Percentiles rank a stretch among this genome's conserved stretches.
Conservation (phyloP, 306 rosid genomes). For the Ceratonia siliqua region DNA sequence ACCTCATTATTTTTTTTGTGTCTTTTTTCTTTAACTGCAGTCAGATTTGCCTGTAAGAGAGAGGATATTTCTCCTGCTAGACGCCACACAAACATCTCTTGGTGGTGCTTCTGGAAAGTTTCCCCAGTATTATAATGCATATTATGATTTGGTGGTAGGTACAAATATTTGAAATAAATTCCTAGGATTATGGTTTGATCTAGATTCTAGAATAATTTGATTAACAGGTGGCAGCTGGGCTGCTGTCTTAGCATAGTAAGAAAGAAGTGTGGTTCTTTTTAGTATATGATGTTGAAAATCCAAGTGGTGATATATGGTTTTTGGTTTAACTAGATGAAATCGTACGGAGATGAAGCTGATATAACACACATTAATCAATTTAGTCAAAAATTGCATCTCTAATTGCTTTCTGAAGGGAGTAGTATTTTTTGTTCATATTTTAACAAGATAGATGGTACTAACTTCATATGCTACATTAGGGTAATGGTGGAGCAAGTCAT, state of each 20-base stretch:
- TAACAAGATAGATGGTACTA: background rate
- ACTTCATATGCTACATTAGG: constrained; percentile 9
- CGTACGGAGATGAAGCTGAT: constrained; percentile 12
- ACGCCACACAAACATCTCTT: constrained; percentile 79
- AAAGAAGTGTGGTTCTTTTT: background rate
- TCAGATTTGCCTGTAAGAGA: constrained; percentile 67
- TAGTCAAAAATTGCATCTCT: background rate
- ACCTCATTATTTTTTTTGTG: background rate
- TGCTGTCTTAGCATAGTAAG: constrained; percentile 9
- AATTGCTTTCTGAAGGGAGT: background rate
- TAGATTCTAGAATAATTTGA: background rate
- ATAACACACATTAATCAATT: background rate
- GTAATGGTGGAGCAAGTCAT: constrained; percentile 3
- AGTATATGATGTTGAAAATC: background rate
- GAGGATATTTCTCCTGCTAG: constrained; percentile 68
- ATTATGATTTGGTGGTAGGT: constrained; percentile 77
- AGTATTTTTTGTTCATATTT: background rate
- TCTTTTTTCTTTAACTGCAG: constrained; percentile 41
- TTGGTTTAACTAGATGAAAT: background rate
- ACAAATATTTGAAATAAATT: background rate
- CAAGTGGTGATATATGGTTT: background rate
- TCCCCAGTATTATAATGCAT: constrained; percentile 69
- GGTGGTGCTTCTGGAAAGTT: constrained; percentile 81
- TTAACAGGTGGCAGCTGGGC: background rate
- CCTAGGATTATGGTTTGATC: constrained; percentile 4